Evolutionary conservation across 192 early-diverging fungal genomes (phyloP), one percentile per base, ranked within the genome.

Genomic region (Chytriomyces sp.): DNA sequence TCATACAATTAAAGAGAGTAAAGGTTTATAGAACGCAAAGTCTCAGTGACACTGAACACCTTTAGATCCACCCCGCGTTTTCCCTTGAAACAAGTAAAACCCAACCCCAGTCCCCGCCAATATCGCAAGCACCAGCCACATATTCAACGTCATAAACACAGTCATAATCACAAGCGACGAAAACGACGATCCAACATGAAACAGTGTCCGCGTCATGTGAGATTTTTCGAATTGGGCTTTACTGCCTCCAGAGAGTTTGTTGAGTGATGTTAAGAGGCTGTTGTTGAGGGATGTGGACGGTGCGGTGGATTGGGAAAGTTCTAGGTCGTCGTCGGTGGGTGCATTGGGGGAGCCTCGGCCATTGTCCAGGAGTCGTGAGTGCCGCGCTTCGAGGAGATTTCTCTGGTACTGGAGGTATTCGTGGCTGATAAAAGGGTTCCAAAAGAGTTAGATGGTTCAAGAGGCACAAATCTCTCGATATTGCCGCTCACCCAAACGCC

Each of bases 61-160:
- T 11, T 28, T 64, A 28, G n/a, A 24, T 24, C 66, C 45, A 1
- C 45, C 45, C 48, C 45, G 24, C 45, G 24, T 28, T 43, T n/a
- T 69, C 20, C 16, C 48, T 13, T 73, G 67, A 45, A 77, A 77
- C 65, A 68, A 3, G 60, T 77, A 69, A 45, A 68, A 69, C 23
- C 76, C 76, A 44, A 45, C 1, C 6, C 76, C 76, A 16, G 67
- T 69, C 45, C 76, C 76, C 8, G 49, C 65, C 35, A 77, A 48
- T 61, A 77, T 45, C 9, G 65, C 64, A 44, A 45, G 9, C 10
- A 77, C 67, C 16, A 77, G 28, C 64, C 67, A 77, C 24, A 47
- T 35, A 24, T 77, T 77, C 2, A 77, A 44, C 6, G 76, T 46
- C 76, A 77, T 77, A 23, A 77, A 77, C 16, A 77, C 67, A 44